Base-by-base conservation (phyloP, 805 yeast genomes). In the Metschnikowia lunata region DNA sequence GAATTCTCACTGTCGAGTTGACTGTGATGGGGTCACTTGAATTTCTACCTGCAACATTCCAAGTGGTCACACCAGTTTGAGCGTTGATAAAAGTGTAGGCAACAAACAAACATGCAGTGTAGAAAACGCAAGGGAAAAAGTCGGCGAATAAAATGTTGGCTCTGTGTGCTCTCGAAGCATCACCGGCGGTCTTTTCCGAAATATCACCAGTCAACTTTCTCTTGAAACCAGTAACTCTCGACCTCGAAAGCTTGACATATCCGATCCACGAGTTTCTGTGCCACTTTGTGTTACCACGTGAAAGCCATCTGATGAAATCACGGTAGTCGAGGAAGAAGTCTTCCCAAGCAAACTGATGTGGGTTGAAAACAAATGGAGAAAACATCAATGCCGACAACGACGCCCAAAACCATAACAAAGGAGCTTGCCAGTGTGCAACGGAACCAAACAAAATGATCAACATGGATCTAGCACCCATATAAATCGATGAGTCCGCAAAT, bases 181-280 rank as follows among this genome's bases (percentile, higher is more conserved):
- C 89, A 73, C 79, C 80, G 42, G 80, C 77, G 58, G 83, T 77
- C 66, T 77, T 75, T 66, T 84, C 93, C 44, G 88, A 79, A 29
- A 65, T 66, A 54, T 83, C 89, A 18, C 82, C 82, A 40, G 83
- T 76, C 48, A 77, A 64, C 66, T 80, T 80, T 46, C 86, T 75
- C 74, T 89, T 90, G 75, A 80, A 89, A 47, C 99, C 99, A 28
- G 98, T 91, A 55, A 87, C 80, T 58, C 89, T 80, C 8, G 96
- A 88, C 66, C 99, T 80, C 4, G 89, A 77, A 49, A 78, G 71
- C 57, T 95, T 82, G 15, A 83, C 79, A 64, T 83, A 85, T 49
- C 91, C 91, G 59, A 85, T 83, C 95, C 95, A 85, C 7, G 93
- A 85, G 70, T 84, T 84, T 74, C 88, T 82, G 71, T 85, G 91